Evolutionary conservation across 75 land plant genomes (phyloP).

Genomic region (Selaginella tamariscina): DNA sequence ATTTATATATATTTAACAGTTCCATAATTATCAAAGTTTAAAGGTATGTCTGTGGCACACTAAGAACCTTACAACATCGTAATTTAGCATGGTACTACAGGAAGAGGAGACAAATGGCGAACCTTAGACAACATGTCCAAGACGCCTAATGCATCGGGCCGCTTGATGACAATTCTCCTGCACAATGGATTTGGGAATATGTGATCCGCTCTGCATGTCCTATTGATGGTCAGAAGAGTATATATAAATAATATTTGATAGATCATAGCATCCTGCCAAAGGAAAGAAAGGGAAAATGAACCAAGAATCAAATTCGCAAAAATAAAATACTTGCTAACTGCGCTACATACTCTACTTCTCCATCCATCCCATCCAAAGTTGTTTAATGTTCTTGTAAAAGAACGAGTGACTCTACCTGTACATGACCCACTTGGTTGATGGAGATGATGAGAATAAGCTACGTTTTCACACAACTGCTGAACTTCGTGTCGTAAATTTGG

Average conservation of each 20-base stretch:
- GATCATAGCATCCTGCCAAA: slow-evolving; percentile 3
- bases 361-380: neutral
- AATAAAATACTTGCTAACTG: neutral
- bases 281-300: neutral
- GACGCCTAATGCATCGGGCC: neutral
- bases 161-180: neutral
- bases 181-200: neutral
- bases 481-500: neutral
- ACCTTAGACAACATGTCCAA: neutral
- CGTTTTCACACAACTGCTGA: neutral
- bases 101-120: slow-evolving; percentile 1
- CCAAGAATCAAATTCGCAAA: neutral
- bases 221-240: neutral
- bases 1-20: too few relatives aligned
- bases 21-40: too few relatives aligned
- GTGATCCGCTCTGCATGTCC: neutral
- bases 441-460: neutral
- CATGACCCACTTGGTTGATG: neutral
- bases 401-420: neutral
- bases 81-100: too few relatives aligned
- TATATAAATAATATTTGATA: neutral
- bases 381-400: neutral
- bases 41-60: too few relatives aligned
- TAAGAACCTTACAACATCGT: too few relatives aligned
- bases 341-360: neutral